Percentiles rank a stretch among this genome's conserved stretches.
These are phyloP conservation scores for Musa acuminata DNA, from an alignment of 176 grass and related monocot species.

Conservation along the genomic window DNA sequence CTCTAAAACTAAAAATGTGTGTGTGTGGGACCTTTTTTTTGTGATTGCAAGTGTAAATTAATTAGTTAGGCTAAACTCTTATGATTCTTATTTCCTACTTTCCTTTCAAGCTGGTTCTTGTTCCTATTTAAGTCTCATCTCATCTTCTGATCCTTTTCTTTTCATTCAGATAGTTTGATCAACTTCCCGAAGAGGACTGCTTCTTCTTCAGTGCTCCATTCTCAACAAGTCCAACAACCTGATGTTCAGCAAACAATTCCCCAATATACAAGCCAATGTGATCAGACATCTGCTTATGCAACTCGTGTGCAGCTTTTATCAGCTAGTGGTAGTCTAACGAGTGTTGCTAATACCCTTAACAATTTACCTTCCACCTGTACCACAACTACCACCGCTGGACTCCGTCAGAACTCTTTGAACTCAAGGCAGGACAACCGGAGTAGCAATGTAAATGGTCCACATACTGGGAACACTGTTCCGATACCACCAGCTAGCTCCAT, in stretches of 20 bases:
- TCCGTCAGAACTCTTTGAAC: conserved; percentile 20
- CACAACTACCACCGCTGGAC: conserved; percentile 8
- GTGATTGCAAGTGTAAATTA: neutral
- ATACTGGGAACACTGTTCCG: conserved; percentile 13
- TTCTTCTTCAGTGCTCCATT: neutral
- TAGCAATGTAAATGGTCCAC: neutral
- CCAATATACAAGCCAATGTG: neutral
- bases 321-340: conserved; percentile 7
- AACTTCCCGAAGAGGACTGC: conserved; percentile 20
- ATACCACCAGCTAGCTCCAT: conserved; percentile 25
- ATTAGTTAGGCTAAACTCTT: neutral
- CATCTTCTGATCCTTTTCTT: neutral
- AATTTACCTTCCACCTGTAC: conserved; percentile 6
- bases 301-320: conserved; percentile 17
- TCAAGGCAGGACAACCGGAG: conserved; percentile 9
- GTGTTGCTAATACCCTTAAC: conserved; percentile 12
- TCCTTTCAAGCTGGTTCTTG: neutral
- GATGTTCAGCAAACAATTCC: conserved; percentile 17
- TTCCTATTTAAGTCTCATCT: neutral
- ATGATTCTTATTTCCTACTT: neutral
- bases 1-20: neutral
- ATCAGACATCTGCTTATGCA: conserved; percentile 3
- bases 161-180: conserved; percentile 31
- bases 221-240: conserved; percentile 14
- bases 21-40: neutral